Evolutionary conservation across 2,329 filamentous ascomycete species (phyloP).

Genomic region (Thelonectria rubi): DNA sequence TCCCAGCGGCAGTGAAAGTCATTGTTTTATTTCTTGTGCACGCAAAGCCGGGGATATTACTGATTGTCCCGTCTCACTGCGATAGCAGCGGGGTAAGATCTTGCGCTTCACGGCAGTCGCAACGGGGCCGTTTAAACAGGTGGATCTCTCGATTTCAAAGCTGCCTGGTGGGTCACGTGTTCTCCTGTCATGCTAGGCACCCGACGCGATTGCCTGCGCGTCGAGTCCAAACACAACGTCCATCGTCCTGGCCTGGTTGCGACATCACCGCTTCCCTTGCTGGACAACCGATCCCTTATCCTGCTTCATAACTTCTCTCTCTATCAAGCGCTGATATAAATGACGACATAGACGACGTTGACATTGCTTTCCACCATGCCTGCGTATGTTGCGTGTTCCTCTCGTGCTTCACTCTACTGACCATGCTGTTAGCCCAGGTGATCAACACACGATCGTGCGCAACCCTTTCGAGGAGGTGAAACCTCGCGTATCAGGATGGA

Average conservation of each 20-base stretch:
- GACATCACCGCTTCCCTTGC: not conserved
- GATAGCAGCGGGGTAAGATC: not conserved
- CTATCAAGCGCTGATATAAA: constrained; percentile 27
- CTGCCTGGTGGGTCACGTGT: constrained; percentile 39
- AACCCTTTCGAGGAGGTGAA: constrained; percentile 85
- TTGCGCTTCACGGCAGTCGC: constrained; percentile 21
- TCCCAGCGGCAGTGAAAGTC: not conserved
- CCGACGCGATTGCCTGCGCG: constrained; percentile 41
- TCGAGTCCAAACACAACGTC: constrained; percentile 21
- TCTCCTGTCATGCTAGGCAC: constrained; percentile 41
- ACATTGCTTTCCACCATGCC: constrained; percentile 49
- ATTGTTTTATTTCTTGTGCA: too few species aligned
- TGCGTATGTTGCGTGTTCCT: constrained; percentile 46
- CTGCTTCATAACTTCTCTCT: not conserved
- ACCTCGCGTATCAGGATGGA: constrained; percentile 79
- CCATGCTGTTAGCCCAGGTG: constrained; percentile 65
- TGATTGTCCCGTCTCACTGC: too few species aligned
- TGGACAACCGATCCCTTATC: not conserved
- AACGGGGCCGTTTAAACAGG: not conserved
- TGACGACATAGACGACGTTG: constrained; percentile 35
- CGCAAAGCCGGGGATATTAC: too few species aligned
- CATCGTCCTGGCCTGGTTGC: not conserved
- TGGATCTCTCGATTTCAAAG: constrained; percentile 20
- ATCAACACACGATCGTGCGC: constrained; percentile 65
- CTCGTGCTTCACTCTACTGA: constrained; percentile 29